phyloP scores from a whole-genome alignment of 2,329 filamentous ascomycete genomes.

The Sporothrix humicola region DNA sequence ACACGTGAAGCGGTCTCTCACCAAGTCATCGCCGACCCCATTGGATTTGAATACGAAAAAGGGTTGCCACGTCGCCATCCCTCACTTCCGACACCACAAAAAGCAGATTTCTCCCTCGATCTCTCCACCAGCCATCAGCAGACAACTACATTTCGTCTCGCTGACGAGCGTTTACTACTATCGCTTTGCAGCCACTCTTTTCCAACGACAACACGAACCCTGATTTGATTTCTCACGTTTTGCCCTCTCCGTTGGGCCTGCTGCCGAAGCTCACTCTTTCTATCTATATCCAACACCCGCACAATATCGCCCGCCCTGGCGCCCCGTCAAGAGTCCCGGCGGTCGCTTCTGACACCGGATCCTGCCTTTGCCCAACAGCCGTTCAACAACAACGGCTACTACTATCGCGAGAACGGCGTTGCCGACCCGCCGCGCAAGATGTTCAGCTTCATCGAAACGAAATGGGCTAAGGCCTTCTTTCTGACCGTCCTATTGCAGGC shows the following conservation, averaged over 20 bases:
- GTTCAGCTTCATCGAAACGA: constrained; percentile 80
- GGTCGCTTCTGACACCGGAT: constrained; percentile 52
- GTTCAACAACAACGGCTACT: constrained; percentile 44
- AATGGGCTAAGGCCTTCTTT: constrained; percentile 90
- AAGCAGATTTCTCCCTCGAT: not conserved
- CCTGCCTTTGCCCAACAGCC: constrained; percentile 43
- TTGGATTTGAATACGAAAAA: constrained; percentile 7
- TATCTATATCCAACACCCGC: constrained; percentile 6
- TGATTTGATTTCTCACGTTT: constrained; percentile 6
- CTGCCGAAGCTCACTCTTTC: not conserved
- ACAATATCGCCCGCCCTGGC: constrained; percentile 52
- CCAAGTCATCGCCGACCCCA: not conserved
- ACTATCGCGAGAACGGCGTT: constrained; percentile 43
- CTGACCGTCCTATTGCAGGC: constrained; percentile 76
- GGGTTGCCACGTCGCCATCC: constrained; percentile 23
- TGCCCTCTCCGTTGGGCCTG: no score
- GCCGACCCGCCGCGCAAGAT: constrained; percentile 49
- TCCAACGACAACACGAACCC: not conserved
- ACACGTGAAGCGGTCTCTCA: constrained; percentile 4
- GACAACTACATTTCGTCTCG: not conserved
- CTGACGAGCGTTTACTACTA: not conserved
- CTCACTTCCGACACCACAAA: not conserved
- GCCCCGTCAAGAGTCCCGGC: constrained; percentile 53
- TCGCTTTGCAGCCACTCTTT: not conserved
- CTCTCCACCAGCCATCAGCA: not conserved